phyloP scores from a whole-genome alignment of 2,329 filamentous ascomycete genomes.

The Fusarium globosum region DNA sequence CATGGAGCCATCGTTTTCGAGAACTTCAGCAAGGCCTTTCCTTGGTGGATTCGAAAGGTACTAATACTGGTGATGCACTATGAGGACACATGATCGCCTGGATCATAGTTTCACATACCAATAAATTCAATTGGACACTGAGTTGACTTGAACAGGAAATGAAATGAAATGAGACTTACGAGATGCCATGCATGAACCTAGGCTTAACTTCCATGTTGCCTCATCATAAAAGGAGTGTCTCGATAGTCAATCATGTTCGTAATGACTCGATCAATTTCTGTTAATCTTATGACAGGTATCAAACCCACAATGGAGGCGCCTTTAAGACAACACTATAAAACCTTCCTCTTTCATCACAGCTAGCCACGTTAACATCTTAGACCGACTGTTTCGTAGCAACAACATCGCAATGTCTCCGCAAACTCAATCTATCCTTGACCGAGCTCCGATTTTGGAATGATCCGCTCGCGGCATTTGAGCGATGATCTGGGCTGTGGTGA shows the following conservation, averaged over 20 bases:
- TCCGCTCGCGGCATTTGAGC: constrained; percentile 22
- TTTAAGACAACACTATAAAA: constrained; percentile 3
- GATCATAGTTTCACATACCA: not conserved
- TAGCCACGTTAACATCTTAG: constrained; percentile 19
- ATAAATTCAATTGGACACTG: not conserved
- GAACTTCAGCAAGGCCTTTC: not conserved
- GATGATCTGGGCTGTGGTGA: not conserved
- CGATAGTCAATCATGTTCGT: not conserved
- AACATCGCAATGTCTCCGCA: constrained; percentile 6
- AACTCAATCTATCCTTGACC: constrained; percentile 25
- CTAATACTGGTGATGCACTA: not conserved
- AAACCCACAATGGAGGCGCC: not conserved
- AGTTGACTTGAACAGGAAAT: not conserved
- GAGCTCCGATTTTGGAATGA: constrained; percentile 29
- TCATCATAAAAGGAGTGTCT: not conserved
- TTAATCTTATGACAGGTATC: not conserved
- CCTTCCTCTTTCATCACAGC: constrained; percentile 20
- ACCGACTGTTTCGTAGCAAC: constrained; percentile 23
- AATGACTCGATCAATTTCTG: not conserved
- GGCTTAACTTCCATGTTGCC: not conserved
- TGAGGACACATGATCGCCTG: not conserved
- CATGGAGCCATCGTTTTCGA: not conserved
- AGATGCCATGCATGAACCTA: not conserved
- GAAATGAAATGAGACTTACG: not conserved
- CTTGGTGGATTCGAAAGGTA: not conserved